phyloP scores from a whole-genome alignment of 176 grass and related monocot species.

The Musa itinerans region DNA sequence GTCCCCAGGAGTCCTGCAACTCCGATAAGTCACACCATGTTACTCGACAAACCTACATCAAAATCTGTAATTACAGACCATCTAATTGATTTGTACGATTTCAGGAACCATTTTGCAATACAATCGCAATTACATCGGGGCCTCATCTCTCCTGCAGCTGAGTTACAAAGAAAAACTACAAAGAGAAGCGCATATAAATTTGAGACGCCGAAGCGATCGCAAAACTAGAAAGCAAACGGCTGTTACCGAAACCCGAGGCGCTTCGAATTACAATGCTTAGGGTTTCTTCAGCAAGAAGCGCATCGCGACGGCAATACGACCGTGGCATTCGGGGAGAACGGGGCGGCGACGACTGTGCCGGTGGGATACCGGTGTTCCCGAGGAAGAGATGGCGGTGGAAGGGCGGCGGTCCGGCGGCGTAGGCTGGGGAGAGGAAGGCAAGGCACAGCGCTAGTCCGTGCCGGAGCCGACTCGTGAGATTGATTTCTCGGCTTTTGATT shows the following conservation, averaged over 20 bases:
- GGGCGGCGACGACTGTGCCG: background rate
- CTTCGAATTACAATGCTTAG: background rate
- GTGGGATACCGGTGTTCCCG: background rate
- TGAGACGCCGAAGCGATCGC: background rate
- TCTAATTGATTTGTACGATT: background rate
- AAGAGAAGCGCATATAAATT: background rate
- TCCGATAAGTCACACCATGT: background rate
- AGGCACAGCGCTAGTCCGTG: no score
- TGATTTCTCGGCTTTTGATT: no score
- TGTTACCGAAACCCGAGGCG: background rate
- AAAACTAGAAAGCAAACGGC: background rate
- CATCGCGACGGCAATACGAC: background rate
- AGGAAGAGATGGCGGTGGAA: background rate
- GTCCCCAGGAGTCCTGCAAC: no score
- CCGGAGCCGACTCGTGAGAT: no score
- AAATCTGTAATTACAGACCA: background rate
- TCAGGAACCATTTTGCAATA: background rate
- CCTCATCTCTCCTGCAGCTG: background rate
- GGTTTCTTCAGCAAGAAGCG: background rate
- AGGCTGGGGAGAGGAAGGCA: no score
- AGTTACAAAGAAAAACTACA: background rate
- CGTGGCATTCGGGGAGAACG: background rate
- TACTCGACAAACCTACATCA: background rate
- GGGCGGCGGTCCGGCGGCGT: background rate
- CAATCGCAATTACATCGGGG: background rate